A percentile compares a stretch with the other conserved stretches of the same genome.
These are phyloP conservation scores for Yamadazyma sp. DNA, from an alignment of 1,139 yeast species.

Conservation along the genomic window DNA sequence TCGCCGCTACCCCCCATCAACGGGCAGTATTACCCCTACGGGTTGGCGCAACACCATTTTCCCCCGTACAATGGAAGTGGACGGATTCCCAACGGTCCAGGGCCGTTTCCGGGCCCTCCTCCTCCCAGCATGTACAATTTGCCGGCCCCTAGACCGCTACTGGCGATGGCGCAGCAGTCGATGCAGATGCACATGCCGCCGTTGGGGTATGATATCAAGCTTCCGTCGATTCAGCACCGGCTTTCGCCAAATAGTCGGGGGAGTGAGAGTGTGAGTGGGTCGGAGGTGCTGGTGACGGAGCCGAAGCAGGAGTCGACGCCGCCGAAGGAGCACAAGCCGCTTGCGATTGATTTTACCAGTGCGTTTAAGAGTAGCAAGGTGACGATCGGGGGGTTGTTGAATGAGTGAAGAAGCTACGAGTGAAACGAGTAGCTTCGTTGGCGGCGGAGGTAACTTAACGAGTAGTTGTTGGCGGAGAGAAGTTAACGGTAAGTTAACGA, in stretches of 20 bases:
- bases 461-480: too few species aligned
- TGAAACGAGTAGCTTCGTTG: too few species aligned
- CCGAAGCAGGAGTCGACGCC: slow-evolving; percentile 13
- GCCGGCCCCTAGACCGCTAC: slow-evolving; percentile 8
- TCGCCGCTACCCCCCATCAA: slow-evolving; percentile 1
- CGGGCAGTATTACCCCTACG: slow-evolving; percentile 11
- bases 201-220: slow-evolving; percentile 6
- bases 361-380: slow-evolving; percentile 20
- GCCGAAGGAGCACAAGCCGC: slow-evolving; percentile 17
- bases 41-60: slow-evolving; percentile 21
- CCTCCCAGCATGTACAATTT: slow-evolving; percentile 22
- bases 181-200: background rate
- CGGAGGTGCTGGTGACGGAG: background rate
- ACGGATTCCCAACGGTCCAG: slow-evolving; percentile 47
- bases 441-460: too few species aligned
- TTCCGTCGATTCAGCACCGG: slow-evolving; percentile 5
- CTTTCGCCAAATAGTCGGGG: too few species aligned
- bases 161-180: too few species aligned
- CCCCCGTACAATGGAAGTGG: slow-evolving; percentile 40
- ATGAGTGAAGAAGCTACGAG: slow-evolving; percentile 18
- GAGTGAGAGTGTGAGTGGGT: background rate
- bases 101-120: slow-evolving; percentile 48
- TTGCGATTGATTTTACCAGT: slow-evolving; percentile 35
- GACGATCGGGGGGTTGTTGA: slow-evolving; percentile 40
- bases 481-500: too few species aligned